Percentiles rank a stretch among this genome's conserved stretches.
Evolutionary conservation across 139 green algal species (phyloP).

Genomic region (Picochlorum sp.): DNA sequence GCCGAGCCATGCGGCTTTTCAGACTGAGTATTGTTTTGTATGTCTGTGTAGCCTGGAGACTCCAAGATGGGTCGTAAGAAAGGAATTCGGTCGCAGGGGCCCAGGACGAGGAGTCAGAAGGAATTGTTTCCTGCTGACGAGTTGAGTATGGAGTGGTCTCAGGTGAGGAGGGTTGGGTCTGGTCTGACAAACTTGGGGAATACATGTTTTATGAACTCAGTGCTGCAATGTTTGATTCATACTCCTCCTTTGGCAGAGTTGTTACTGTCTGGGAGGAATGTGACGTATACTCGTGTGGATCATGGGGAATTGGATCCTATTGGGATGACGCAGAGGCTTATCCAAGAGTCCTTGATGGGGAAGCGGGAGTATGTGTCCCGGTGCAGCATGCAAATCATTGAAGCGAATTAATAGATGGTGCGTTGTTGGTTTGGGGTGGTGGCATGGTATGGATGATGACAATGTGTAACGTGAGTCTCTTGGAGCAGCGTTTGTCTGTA

Average conservation of each 20-base stretch:
- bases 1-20: neutral
- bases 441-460: constrained; percentile 21
- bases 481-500: neutral
- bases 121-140: constrained; percentile 1
- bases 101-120: neutral
- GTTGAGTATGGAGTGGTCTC: neutral
- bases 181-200: constrained; percentile 93
- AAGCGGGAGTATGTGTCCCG: constrained; percentile 23
- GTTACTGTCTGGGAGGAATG: constrained; percentile 34
- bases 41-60: too few species aligned
- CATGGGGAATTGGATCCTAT: constrained; percentile 41
- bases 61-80: neutral
- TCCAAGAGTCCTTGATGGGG: constrained; percentile 34
- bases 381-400: constrained; percentile 35
- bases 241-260: constrained; percentile 77
- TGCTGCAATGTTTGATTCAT: constrained; percentile 90
- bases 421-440: constrained; percentile 3
- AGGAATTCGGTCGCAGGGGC: neutral
- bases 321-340: constrained; percentile 37
- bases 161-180: constrained; percentile 30
- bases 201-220: constrained; percentile 97
- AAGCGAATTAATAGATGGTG: constrained; percentile 45
- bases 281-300: constrained; percentile 5
- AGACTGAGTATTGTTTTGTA: neutral
- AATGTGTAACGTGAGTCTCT: constrained; percentile 4